phyloP scores from a whole-genome alignment of 31 red algal genomes.

The Bonnemaisonia californica region DNA sequence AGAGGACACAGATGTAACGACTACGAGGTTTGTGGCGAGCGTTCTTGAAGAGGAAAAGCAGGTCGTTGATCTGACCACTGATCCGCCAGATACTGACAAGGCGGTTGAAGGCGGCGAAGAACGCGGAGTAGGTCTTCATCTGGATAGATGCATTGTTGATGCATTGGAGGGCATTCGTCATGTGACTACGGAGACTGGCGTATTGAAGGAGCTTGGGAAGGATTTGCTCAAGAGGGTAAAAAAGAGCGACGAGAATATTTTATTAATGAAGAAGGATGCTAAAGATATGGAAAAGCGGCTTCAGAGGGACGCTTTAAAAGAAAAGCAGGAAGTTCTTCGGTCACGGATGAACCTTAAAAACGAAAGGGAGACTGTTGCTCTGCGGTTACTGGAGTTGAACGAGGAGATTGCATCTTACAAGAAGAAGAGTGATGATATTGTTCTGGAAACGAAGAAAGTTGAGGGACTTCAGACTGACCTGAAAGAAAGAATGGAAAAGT shows the following conservation, averaged over 20 bases:
- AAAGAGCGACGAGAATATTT: not conserved
- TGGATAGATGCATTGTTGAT: not conserved
- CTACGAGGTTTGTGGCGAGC: not conserved
- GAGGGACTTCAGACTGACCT: not conserved
- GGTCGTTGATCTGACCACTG: not conserved
- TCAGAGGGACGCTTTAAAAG: not conserved
- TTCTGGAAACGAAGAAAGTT: not conserved
- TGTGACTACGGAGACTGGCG: not conserved
- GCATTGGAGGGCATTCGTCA: not conserved
- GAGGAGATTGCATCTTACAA: not conserved
- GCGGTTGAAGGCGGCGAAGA: not conserved
- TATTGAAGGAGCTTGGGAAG: not conserved
- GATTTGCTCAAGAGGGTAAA: not conserved
- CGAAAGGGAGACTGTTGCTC: not conserved
- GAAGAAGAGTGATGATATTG: not conserved
- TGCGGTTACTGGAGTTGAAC: not conserved
- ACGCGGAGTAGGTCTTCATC: too few relatives aligned
- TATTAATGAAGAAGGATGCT: not conserved
- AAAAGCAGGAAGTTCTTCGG: not conserved
- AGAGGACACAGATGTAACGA: not conserved
- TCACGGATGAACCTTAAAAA: not conserved
- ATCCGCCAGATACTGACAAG: not conserved
- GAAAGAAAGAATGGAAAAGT: not conserved
- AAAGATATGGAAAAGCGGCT: not conserved
- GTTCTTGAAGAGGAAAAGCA: not conserved